phyloP scores from a whole-genome alignment of 257 asterid species.

The Knoxia roxburghii region DNA sequence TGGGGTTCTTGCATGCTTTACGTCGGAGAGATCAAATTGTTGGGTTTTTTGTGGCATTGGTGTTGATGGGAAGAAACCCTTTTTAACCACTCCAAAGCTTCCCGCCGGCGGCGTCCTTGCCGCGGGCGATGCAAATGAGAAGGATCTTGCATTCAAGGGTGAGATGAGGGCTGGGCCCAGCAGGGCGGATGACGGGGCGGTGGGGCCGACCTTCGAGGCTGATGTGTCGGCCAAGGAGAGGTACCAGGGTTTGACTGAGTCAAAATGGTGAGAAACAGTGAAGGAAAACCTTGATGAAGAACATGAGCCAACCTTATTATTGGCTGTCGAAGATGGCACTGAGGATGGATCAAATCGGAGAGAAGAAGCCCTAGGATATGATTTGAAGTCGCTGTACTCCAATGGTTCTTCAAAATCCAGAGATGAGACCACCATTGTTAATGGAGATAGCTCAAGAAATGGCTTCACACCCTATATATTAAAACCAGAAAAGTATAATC shows the following conservation, averaged over 20 bases:
- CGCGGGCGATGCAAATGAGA: slow-evolving; percentile 83
- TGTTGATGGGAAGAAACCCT: slow-evolving; percentile 74
- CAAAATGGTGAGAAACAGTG: slow-evolving; percentile 77
- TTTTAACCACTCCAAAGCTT: slow-evolving; percentile 25
- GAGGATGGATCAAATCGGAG: slow-evolving; percentile 58
- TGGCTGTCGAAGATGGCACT: slow-evolving; percentile 32
- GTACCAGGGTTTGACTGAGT: slow-evolving; percentile 89
- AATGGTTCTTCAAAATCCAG: slow-evolving; percentile 69
- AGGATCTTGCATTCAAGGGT: slow-evolving; percentile 69
- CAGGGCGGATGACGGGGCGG: slow-evolving; percentile 16
- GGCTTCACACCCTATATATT: slow-evolving; percentile 65
- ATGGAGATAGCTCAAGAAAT: slow-evolving; percentile 64
- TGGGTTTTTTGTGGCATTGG: slow-evolving; percentile 89
- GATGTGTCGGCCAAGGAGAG: slow-evolving; percentile 61
- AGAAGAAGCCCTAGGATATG: slow-evolving; percentile 64
- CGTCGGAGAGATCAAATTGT: slow-evolving; percentile 40
- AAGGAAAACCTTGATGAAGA: slow-evolving; percentile 83
- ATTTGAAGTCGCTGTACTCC: slow-evolving; percentile 47
- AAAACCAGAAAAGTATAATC: too few relatives aligned
- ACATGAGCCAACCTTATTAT: slow-evolving; percentile 68
- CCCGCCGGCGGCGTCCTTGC: slow-evolving; percentile 53
- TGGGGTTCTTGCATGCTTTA: slow-evolving; percentile 62
- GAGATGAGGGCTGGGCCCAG: slow-evolving; percentile 65
- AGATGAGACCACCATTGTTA: slow-evolving; percentile 49
- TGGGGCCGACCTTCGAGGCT: slow-evolving; percentile 57